Percentiles rank a stretch among this genome's conserved stretches.
phyloP scores from a whole-genome alignment of 2,329 filamentous ascomycete species.

The Seiridium unicorne region DNA sequence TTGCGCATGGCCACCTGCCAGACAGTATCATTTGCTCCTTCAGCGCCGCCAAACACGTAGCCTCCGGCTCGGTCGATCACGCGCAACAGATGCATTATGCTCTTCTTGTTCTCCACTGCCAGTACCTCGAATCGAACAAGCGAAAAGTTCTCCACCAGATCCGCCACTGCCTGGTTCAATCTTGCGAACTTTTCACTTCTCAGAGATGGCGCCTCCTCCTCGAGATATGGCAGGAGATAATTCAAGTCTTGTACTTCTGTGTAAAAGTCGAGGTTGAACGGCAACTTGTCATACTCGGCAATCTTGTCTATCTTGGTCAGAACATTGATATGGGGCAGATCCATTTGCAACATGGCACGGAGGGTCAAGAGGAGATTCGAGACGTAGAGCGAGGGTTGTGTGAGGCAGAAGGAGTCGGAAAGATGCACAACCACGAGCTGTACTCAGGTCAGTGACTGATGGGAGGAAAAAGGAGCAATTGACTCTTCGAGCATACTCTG shows the following conservation, averaged over 20 bases:
- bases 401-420: slow-evolving; percentile 90
- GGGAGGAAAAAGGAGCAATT: background rate
- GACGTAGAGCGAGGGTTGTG: slow-evolving; percentile 90
- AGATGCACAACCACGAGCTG: slow-evolving; percentile 92
- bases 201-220: slow-evolving; percentile 71
- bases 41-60: slow-evolving; percentile 86
- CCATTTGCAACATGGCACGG: slow-evolving; percentile 96
- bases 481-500: slow-evolving; percentile 60
- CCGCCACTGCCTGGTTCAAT: slow-evolving; percentile 82
- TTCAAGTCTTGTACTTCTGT: slow-evolving; percentile 93
- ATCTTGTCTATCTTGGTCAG: slow-evolving; percentile 98
- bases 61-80: slow-evolving; percentile 90
- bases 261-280: slow-evolving; percentile 96
- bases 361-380: slow-evolving; percentile 91
- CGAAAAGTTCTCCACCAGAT: slow-evolving; percentile 84
- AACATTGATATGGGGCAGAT: slow-evolving; percentile 92
- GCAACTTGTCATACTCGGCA: slow-evolving; percentile 76
- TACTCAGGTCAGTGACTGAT: slow-evolving; percentile 23
- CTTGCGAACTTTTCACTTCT: slow-evolving; percentile 75
- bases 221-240: slow-evolving; percentile 78
- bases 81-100: slow-evolving; percentile 88
- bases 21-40: slow-evolving; percentile 93
- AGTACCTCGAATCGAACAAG: slow-evolving; percentile 91
- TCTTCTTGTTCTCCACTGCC: slow-evolving; percentile 94
- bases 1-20: slow-evolving; percentile 94